Percentiles rank a stretch among this genome's conserved stretches.
phyloP scores from a whole-genome alignment of 2,329 filamentous ascomycete genomes.

The Zymoseptoria tritici region DNA sequence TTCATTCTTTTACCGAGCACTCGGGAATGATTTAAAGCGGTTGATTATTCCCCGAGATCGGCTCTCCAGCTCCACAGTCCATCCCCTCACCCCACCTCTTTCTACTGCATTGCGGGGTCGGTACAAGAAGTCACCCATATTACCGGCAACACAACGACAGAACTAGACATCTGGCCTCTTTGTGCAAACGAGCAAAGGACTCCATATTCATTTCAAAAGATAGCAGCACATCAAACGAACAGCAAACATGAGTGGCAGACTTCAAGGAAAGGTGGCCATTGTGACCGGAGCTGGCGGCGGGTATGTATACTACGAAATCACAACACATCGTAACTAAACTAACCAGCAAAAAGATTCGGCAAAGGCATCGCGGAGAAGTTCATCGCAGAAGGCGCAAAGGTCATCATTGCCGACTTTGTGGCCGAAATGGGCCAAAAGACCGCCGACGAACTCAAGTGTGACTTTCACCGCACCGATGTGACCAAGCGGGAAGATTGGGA shows the following conservation, averaged over 20 bases:
- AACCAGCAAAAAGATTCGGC: slow-evolving; percentile 40
- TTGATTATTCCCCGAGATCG: background rate
- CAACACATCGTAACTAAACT: background rate
- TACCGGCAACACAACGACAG: background rate
- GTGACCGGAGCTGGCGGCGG: slow-evolving; percentile 55
- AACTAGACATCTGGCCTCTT: background rate
- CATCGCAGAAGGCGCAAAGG: slow-evolving; percentile 51
- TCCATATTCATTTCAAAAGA: background rate
- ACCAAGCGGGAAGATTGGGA: slow-evolving; percentile 50
- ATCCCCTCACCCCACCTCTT: background rate
- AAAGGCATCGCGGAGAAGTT: slow-evolving; percentile 55
- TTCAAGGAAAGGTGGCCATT: slow-evolving; percentile 33
- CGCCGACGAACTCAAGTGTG: slow-evolving; percentile 40
- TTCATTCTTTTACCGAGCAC: background rate
- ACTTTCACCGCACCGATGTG: slow-evolving; percentile 47
- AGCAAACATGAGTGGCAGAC: slow-evolving; percentile 13
- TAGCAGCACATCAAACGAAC: background rate
- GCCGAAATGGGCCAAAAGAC: slow-evolving; percentile 45
- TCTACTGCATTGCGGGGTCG: background rate
- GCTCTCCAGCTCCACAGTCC: background rate
- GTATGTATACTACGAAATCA: background rate
- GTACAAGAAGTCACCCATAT: background rate
- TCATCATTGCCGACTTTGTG: slow-evolving; percentile 57
- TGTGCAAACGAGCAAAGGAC: background rate
- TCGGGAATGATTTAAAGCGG: background rate